phyloP scores from a whole-genome alignment of 1,139 yeast species.

The Lipomyces yarrowii region DNA sequence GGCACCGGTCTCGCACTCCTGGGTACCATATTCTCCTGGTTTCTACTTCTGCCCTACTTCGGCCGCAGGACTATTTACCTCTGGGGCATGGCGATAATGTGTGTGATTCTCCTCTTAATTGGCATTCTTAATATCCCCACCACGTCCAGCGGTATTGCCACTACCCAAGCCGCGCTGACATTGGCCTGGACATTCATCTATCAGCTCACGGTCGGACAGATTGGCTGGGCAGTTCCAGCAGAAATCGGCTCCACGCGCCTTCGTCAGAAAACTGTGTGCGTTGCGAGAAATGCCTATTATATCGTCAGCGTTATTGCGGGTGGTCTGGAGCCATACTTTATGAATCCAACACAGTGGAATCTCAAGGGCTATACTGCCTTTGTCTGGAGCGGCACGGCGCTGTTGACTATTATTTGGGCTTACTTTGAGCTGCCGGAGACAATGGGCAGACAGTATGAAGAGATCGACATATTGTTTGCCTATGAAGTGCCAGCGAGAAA shows the following conservation, averaged over 20 bases:
- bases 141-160: constrained; percentile 43
- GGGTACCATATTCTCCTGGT: constrained; percentile 25
- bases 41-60: constrained; percentile 13
- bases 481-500: constrained; percentile 51
- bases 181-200: background rate
- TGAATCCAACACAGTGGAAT: constrained; percentile 59
- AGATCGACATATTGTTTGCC: constrained; percentile 57
- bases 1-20: constrained; percentile 17
- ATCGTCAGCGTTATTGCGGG: constrained; percentile 50
- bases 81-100: constrained; percentile 35
- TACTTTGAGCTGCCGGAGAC: constrained; percentile 64
- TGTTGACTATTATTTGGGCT: constrained; percentile 47
- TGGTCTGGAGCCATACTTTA: constrained; percentile 59
- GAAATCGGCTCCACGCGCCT: constrained; percentile 60
- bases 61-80: constrained; percentile 33
- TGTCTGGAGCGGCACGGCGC: constrained; percentile 57
- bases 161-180: constrained; percentile 11
- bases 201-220: background rate
- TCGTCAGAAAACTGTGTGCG: constrained; percentile 58
- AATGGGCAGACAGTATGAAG: constrained; percentile 59
- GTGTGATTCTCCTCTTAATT: constrained; percentile 40
- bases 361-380: constrained; percentile 64
- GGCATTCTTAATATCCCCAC: constrained; percentile 48
- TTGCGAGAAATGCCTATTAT: constrained; percentile 56
- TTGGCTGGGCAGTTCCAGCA: constrained; percentile 50